phyloP scores from a whole-genome alignment of 2,329 filamentous ascomycete species.

The Trichoderma koningii region DNA sequence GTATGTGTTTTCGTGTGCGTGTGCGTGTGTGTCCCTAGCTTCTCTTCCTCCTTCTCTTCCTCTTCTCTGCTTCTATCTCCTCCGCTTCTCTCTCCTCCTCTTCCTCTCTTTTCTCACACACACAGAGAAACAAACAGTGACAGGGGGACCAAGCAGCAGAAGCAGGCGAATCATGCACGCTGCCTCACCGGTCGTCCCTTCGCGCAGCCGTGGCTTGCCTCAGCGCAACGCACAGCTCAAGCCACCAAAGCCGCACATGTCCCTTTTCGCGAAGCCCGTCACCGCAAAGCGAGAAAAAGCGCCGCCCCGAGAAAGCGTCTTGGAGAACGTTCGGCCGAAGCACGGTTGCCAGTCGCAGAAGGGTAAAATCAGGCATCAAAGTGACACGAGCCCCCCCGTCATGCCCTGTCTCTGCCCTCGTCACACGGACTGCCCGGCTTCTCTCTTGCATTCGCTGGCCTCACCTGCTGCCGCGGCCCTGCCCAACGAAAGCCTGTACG shows the following conservation, averaged over 20 bases:
- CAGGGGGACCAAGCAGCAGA: not conserved
- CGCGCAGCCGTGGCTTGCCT: conserved; percentile 22
- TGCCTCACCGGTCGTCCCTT: conserved; percentile 15
- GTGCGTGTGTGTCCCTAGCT: no score
- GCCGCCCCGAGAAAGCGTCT: not conserved
- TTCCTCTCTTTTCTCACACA: not conserved
- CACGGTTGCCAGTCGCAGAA: not conserved
- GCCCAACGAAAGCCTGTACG: not conserved
- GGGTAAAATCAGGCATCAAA: conserved; percentile 22
- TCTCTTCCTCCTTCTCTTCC: no score
- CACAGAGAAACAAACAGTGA: not conserved
- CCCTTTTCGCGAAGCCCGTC: not conserved
- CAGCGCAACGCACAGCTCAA: conserved; percentile 13
- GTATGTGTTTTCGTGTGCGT: no score
- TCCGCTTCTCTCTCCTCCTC: no score
- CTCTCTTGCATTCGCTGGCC: conserved; percentile 12
- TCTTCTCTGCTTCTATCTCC: no score
- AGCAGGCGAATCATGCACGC: conserved; percentile 1
- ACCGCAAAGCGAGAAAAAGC: not conserved
- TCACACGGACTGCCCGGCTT: conserved; percentile 20
- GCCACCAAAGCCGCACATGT: not conserved
- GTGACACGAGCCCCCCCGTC: conserved; percentile 21
- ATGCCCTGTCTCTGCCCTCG: not conserved
- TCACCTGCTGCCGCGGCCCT: conserved; percentile 17
- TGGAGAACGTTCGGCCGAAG: not conserved